Base-by-base conservation (phyloP, 2,329 filamentous ascomycete species). In the Monosporascus sp. region DNA sequence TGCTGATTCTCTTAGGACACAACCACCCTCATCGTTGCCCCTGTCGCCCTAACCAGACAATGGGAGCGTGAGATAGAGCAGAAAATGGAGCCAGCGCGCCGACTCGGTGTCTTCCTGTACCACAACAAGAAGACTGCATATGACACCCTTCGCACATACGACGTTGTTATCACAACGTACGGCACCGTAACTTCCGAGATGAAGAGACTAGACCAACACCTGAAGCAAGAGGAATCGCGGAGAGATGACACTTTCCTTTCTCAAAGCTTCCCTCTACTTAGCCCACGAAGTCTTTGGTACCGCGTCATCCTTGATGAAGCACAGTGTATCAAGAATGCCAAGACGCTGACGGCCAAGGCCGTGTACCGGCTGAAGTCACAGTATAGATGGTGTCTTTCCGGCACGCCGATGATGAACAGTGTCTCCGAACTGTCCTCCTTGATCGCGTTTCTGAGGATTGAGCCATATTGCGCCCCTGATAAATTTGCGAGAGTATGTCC, bases 381-480 rank as follows among this genome's bases (percentile, higher is more conserved):
- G 37, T 82, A 88, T 64, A 79, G 89, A 47, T 85, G 89, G 73
- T 90, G 87, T 64, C 80, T 93, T 68, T 90, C 86, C 3, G 89
- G 89, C 25, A 94, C 89, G 0, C 89, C 89, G 0, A 91, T 93
- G 87, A 94, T 94, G 87, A 96, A 96, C 61, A 83, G 79, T 14
- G 83, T 93, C 3, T 75, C 81, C 24, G 92, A 97, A 62, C 75
- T 96, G 3, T 91, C 82, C 63, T 88, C 90, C 1, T 72, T 96
- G 20, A 76, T 96, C 45, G 80, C 82, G 2, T 97, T 96, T 63
- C 75, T 96, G 17, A 77, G 79, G 2, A 92, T 95, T 64, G 79
- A 79, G 55, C 90, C 90, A 2, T 96, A 94, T 68, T 82, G 80
- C 60, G 75, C 81, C 15, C 80, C 80, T 72, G 72, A 80, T 0